These are phyloP conservation scores for Sporisorium scitamineum DNA, from an alignment of 1,284 basidiomycete species.

Conservation along the genomic window DNA sequence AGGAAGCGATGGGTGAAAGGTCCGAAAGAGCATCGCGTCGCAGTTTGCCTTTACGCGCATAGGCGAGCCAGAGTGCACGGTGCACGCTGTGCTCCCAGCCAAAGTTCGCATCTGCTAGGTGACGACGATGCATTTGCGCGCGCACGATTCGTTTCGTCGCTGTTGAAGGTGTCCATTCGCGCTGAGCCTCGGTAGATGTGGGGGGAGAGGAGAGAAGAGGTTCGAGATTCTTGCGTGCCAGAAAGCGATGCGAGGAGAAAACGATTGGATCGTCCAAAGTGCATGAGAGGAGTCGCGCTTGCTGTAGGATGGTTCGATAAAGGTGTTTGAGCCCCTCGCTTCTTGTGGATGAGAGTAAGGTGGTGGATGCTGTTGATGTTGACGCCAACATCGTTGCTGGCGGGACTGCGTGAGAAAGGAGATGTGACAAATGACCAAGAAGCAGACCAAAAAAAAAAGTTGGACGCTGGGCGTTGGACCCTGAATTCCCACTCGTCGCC, in stretches of 20 bases:
- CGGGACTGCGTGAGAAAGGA: background rate
- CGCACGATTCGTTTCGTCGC: conserved; percentile 8
- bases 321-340: conserved; percentile 36
- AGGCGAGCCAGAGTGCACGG: conserved; percentile 33
- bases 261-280: conserved; percentile 32
- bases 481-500: conserved; percentile 14
- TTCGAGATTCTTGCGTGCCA: conserved; percentile 39
- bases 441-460: background rate
- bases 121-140: conserved; percentile 32
- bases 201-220: conserved; percentile 21
- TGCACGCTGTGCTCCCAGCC: conserved; percentile 43
- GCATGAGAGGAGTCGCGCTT: conserved; percentile 36
- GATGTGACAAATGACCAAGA: background rate
- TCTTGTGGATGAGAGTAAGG: conserved; percentile 1
- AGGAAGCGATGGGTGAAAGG: conserved; percentile 13
- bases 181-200: background rate
- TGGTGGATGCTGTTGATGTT: conserved; percentile 12
- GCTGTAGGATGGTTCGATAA: conserved; percentile 34
- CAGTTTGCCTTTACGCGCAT: conserved; percentile 33
- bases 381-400: conserved; percentile 12
- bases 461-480: conserved; percentile 4
- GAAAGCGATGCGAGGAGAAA: conserved; percentile 28
- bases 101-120: conserved; percentile 41
- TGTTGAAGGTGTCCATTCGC: conserved; percentile 13
- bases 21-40: conserved; percentile 31